Evolutionary conservation across 495 filamentous ascomycete genomes (phyloP), one percentile per base, ranked within the genome.

Genomic region (Cercophora sp.): DNA sequence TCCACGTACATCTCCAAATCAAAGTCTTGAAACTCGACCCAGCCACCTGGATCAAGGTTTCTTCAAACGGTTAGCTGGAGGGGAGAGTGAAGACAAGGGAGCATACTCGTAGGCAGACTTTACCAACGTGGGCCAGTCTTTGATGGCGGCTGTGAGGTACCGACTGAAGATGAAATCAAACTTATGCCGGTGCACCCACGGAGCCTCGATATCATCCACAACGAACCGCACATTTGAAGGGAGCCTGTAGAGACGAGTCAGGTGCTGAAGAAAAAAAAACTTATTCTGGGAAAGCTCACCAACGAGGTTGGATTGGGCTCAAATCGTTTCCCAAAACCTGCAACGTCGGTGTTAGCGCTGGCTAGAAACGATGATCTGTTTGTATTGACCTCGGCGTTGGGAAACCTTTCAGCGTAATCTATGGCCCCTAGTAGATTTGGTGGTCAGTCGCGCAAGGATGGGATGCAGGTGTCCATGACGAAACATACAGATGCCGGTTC

Each of bases 161-260:
- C 80, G 70, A 11, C 68, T 62, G 51, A 80, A 74, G 51, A 83
- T 74, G 57, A 76, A 76, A 62, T 80, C 73, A 58, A 80, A 82
- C 16, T 67, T 60, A 15, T 66, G 54, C 42, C 48, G 57, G 52
- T 71, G 79, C 1, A 70, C 52, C 79, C 79, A 83, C 0, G 68
- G 59, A 42, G 75, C 71, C 55, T 81, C 79, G 1, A 70, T 69
- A 51, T 81, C 76, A 54, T 79, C 77, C 46, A 82, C 68, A 27
- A 76, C 58, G 59, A 82, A 82, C 18, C 51, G 62, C 42, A 74
- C 67, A 50, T 84, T 84, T 15, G 74, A 70, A 1, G 80, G 78
- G 5, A 80, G 75, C 76, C 44, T 47, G 16, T 3, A n/a, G n/a
- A n/a, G n/a, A n/a, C n/a, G n/a, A n/a, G n/a, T n/a, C n/a, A n/a